These are phyloP conservation scores for Alliaria petiolata DNA, from an alignment of 345 rosid genomes.

Conservation along the genomic window DNA sequence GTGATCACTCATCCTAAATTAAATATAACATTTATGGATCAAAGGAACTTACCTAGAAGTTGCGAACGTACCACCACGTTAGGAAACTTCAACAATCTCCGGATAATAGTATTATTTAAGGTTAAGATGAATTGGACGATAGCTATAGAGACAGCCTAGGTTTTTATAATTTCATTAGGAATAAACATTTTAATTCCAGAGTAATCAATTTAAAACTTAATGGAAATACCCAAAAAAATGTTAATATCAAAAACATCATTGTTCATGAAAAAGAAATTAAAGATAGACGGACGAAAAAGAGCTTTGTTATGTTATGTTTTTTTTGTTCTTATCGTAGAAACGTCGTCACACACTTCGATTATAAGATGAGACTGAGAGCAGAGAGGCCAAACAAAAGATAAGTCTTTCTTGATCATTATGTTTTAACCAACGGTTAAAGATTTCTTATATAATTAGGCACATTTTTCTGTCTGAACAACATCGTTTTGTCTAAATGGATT, in stretches of 20 bases:
- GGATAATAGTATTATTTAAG: too few relatives aligned
- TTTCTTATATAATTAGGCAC: too few relatives aligned
- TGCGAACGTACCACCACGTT: background rate
- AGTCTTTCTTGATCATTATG: background rate
- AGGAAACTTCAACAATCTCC: too few relatives aligned
- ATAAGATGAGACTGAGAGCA: background rate
- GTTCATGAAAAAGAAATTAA: background rate
- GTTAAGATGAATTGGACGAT: too few relatives aligned
- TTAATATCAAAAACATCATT: background rate
- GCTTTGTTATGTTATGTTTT: background rate
- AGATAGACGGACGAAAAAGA: background rate
- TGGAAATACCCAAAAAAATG: background rate
- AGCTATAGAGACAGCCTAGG: too few relatives aligned
- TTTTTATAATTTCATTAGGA: background rate
- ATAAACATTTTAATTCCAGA: background rate
- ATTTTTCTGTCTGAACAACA: too few relatives aligned
- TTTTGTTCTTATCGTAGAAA: slow-evolving; percentile 3
- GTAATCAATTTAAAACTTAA: background rate
- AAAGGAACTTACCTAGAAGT: too few relatives aligned
- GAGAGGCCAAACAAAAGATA: background rate
- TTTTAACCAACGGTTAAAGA: background rate
- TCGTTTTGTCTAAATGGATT: too few relatives aligned
- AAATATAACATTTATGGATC: too few relatives aligned
- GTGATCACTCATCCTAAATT: too few relatives aligned
- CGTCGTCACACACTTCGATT: background rate